Percentiles rank a stretch among this genome's conserved stretches.
These are phyloP conservation scores for Dichotomocladium elegans DNA, from an alignment of 371 early-diverging fungal species.

Conservation along the genomic window DNA sequence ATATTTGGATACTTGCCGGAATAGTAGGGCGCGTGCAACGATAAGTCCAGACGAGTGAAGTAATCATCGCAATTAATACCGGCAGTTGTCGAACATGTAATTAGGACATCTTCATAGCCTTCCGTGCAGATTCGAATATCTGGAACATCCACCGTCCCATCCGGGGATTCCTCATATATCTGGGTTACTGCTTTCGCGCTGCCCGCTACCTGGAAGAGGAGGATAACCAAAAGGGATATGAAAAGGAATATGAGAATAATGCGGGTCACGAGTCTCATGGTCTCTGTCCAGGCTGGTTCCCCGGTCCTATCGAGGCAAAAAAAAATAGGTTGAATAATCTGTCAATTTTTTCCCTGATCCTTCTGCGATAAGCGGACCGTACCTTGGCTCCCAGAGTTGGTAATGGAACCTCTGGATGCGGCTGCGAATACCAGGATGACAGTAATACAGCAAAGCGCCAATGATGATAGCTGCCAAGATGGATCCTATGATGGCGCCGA, in stretches of 20 bases:
- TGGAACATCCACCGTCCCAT: slow-evolving; percentile 8
- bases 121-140: slow-evolving; percentile 26
- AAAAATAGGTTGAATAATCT: neutral
- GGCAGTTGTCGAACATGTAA: slow-evolving; percentile 12
- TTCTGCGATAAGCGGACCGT: neutral
- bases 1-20: slow-evolving; percentile 9
- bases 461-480: slow-evolving; percentile 18
- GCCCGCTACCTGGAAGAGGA: slow-evolving; percentile 21
- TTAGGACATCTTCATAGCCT: slow-evolving; percentile 14
- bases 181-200: slow-evolving; percentile 20
- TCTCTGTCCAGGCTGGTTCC: slow-evolving; percentile 32
- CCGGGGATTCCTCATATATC: slow-evolving; percentile 6
- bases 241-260: slow-evolving; percentile 18
- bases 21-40: slow-evolving; percentile 15
- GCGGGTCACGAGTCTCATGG: slow-evolving; percentile 16
- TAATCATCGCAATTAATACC: slow-evolving; percentile 12
- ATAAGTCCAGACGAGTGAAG: slow-evolving; percentile 13
- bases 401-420: slow-evolving; percentile 10
- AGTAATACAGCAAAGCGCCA: slow-evolving; percentile 8
- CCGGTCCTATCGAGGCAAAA: slow-evolving; percentile 15
- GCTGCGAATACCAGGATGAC: slow-evolving; percentile 1
- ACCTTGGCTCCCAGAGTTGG: slow-evolving; percentile 23
- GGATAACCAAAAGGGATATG: slow-evolving; percentile 17
- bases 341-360: neutral
- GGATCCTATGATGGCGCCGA: slow-evolving; percentile 13